A percentile compares a stretch with the other conserved stretches of the same genome.
Evolutionary conservation across 2,329 filamentous ascomycete genomes (phyloP).

Genomic region (Nemania serpens): DNA sequence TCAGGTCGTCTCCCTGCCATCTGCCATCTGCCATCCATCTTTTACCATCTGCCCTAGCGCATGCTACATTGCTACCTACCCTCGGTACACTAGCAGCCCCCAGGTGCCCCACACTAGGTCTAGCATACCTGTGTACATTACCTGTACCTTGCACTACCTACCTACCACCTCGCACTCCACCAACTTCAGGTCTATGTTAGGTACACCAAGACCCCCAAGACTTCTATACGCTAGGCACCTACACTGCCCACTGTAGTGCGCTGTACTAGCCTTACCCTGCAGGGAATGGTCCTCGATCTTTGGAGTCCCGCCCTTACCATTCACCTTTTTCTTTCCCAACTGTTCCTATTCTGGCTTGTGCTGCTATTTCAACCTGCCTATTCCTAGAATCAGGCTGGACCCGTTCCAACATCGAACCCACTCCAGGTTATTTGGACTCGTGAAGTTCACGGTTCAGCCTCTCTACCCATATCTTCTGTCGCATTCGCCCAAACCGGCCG

Average conservation of each 20-base stretch:
- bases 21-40: constrained; percentile 15
- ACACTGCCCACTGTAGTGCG: background rate
- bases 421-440: constrained; percentile 17
- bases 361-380: constrained; percentile 29
- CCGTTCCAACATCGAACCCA: constrained; percentile 29
- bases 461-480: constrained; percentile 7
- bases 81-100: constrained; percentile 5
- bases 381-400: constrained; percentile 31
- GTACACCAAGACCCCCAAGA: constrained; percentile 16
- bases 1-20: constrained; percentile 16
- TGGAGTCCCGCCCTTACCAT: constrained; percentile 22
- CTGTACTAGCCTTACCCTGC: constrained; percentile 24
- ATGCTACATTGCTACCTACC: background rate
- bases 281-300: constrained; percentile 21
- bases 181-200: no score
- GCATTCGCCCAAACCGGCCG: constrained; percentile 8
- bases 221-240: background rate
- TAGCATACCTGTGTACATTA: constrained; percentile 21
- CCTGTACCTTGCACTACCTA: no score
- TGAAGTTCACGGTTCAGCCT: constrained; percentile 8
- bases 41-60: background rate
- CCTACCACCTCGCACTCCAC: no score
- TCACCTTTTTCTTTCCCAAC: constrained; percentile 23
- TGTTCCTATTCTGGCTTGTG: constrained; percentile 31
- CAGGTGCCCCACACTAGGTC: constrained; percentile 14